Percentiles rank a stretch among this genome's conserved stretches.
Conservation (phyloP, 2,329 filamentous ascomycete species). For the Trichothecium roseum region DNA sequence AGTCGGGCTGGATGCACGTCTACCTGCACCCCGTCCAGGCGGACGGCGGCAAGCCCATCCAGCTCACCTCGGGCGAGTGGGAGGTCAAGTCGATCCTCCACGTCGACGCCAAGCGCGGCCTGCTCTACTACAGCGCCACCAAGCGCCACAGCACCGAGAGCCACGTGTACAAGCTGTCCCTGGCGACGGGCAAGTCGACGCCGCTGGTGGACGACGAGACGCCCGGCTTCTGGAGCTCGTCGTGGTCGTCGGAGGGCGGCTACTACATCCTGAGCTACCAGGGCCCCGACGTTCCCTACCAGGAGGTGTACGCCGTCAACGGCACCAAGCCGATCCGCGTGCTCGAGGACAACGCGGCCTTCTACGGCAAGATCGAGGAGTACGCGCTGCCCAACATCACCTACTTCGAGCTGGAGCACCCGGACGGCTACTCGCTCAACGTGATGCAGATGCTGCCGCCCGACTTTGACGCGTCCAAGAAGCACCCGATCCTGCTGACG, state of each 20-base stretch:
- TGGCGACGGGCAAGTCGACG: conserved; percentile 39
- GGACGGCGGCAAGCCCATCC: conserved; percentile 31
- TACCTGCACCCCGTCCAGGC: conserved; percentile 52
- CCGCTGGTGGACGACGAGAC: conserved; percentile 51
- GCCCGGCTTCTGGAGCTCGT: conserved; percentile 51
- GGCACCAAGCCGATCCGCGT: conserved; percentile 44
- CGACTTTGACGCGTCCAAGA: conserved; percentile 50
- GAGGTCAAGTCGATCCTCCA: conserved; percentile 51
- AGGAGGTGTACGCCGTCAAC: conserved; percentile 52
- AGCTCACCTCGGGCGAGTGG: conserved; percentile 56
- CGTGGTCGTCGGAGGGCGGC: conserved; percentile 50
- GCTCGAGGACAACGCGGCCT: conserved; percentile 47
- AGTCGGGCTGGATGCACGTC: conserved; percentile 59
- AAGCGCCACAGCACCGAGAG: conserved; percentile 56
- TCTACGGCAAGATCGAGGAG: conserved; percentile 42
- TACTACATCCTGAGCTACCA: conserved; percentile 58
- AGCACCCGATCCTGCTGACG: conserved; percentile 57
- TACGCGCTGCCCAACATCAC: conserved; percentile 56
- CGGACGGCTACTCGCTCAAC: conserved; percentile 50
- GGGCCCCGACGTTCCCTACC: conserved; percentile 59
- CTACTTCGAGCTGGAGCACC: conserved; percentile 52
- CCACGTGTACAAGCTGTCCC: conserved; percentile 58
- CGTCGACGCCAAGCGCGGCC: conserved; percentile 42
- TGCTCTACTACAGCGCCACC: conserved; percentile 57
- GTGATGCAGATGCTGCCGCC: conserved; percentile 56